phyloP scores from a whole-genome alignment of 2,329 filamentous ascomycete species.

The Ceratocystis cubensis region DNA sequence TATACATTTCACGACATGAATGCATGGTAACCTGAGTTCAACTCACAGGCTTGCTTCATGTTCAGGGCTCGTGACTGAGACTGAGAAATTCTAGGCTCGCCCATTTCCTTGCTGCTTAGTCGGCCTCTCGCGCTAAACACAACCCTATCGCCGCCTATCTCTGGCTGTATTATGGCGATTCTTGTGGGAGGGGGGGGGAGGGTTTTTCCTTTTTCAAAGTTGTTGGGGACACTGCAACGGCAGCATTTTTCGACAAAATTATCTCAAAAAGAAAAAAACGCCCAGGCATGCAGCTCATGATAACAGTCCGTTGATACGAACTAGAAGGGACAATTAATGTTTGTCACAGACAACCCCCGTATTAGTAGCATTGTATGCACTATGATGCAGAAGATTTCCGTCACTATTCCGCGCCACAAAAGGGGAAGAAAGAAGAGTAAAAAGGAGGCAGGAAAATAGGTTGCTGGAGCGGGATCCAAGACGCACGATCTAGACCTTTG shows the following conservation, averaged over 20 bases:
- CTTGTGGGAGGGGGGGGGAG: too few species aligned
- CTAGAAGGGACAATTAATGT: neutral
- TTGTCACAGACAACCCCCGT: neutral
- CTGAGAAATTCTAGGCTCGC: neutral
- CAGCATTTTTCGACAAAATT: constrained; percentile 6
- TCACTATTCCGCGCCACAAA: neutral
- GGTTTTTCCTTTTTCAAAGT: too few species aligned
- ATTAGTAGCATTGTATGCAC: neutral
- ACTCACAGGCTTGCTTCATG: neutral
- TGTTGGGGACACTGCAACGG: neutral
- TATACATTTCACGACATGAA: neutral
- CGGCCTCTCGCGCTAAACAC: neutral
- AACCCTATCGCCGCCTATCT: neutral
- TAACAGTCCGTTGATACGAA: neutral
- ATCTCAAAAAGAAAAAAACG: neutral
- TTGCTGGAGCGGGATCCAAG: neutral
- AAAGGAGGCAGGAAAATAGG: neutral
- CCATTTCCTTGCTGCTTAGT: neutral
- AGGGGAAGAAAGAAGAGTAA: neutral
- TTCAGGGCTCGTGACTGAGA: neutral
- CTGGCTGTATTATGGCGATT: neutral
- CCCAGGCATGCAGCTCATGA: neutral
- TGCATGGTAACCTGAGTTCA: neutral
- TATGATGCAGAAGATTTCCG: neutral
- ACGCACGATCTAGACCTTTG: neutral